Evolutionary conservation across 2,329 filamentous ascomycete species (phyloP).

Genomic region (Immersiporthe knoxdaviesiana): DNA sequence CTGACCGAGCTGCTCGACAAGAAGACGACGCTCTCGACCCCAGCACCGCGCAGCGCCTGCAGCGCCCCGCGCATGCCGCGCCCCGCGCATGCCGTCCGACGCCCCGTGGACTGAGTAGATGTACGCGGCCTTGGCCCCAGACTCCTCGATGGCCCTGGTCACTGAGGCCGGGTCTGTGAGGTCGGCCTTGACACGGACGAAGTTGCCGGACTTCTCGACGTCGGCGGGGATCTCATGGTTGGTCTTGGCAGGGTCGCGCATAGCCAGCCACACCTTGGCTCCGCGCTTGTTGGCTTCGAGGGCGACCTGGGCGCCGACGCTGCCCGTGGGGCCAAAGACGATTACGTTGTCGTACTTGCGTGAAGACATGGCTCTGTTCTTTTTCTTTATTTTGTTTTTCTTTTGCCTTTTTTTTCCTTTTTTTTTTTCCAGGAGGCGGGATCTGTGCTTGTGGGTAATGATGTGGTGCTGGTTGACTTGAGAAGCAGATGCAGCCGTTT

Average conservation of each 20-base stretch:
- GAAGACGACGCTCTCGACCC: constrained; percentile 49
- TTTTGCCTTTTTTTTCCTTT: background rate
- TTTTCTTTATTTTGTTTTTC: background rate
- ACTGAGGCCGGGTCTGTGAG: constrained; percentile 47
- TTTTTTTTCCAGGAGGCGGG: background rate
- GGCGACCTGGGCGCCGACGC: constrained; percentile 47
- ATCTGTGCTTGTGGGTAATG: background rate
- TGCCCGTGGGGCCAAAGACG: constrained; percentile 55
- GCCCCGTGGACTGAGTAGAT: constrained; percentile 45
- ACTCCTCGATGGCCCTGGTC: constrained; percentile 42
- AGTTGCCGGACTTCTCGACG: constrained; percentile 25
- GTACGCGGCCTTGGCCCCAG: constrained; percentile 52
- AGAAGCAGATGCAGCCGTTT: background rate
- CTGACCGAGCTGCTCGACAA: constrained; percentile 45
- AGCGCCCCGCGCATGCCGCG: constrained; percentile 44
- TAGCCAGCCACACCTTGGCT: constrained; percentile 39
- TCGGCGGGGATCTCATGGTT: constrained; percentile 37
- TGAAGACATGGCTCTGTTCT: constrained; percentile 8
- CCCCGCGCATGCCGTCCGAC: constrained; percentile 44
- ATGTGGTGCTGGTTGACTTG: background rate
- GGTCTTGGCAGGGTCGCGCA: constrained; percentile 40
- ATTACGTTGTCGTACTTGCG: constrained; percentile 39
- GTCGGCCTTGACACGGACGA: constrained; percentile 42
- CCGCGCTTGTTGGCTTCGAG: constrained; percentile 43
- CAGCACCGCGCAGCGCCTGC: constrained; percentile 47